phyloP scores from a whole-genome alignment of 495 filamentous ascomycete species.

The Delitschia confertaspora region DNA sequence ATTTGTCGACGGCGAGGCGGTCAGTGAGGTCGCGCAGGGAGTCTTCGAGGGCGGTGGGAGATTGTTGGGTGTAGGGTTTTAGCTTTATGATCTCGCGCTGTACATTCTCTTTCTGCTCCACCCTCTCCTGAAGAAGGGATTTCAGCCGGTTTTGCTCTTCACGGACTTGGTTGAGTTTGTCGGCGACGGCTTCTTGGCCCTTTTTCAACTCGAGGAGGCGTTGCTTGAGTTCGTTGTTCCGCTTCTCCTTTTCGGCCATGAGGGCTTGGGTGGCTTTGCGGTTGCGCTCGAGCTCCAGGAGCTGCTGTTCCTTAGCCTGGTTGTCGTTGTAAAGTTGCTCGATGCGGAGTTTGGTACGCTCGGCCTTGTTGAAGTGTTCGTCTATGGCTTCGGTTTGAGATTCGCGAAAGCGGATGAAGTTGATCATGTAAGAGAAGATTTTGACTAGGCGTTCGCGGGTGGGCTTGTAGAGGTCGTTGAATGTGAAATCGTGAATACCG shows the following conservation, averaged over 20 bases:
- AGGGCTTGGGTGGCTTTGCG: conserved; percentile 67
- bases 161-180: conserved; percentile 67
- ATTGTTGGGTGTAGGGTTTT: conserved; percentile 82
- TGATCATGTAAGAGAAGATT: conserved; percentile 94
- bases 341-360: conserved; percentile 74
- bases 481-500: conserved; percentile 85
- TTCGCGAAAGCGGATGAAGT: conserved; percentile 95
- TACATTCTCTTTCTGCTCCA: conserved; percentile 47
- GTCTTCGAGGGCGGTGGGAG: conserved; percentile 69
- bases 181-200: conserved; percentile 68
- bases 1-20: conserved; percentile 64
- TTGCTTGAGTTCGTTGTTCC: conserved; percentile 77
- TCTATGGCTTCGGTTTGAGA: conserved; percentile 77
- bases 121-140: conserved; percentile 68
- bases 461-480: conserved; percentile 79
- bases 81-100: conserved; percentile 79
- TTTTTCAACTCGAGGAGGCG: conserved; percentile 65
- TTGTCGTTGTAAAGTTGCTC: conserved; percentile 81
- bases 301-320: conserved; percentile 66
- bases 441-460: conserved; percentile 79
- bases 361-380: conserved; percentile 82
- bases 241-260: conserved; percentile 67
- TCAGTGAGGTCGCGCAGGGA: conserved; percentile 73
- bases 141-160: conserved; percentile 64
- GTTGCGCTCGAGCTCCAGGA: conserved; percentile 72